Conservation (phyloP, 495 filamentous ascomycete species). For the Lichina pygmaea region DNA sequence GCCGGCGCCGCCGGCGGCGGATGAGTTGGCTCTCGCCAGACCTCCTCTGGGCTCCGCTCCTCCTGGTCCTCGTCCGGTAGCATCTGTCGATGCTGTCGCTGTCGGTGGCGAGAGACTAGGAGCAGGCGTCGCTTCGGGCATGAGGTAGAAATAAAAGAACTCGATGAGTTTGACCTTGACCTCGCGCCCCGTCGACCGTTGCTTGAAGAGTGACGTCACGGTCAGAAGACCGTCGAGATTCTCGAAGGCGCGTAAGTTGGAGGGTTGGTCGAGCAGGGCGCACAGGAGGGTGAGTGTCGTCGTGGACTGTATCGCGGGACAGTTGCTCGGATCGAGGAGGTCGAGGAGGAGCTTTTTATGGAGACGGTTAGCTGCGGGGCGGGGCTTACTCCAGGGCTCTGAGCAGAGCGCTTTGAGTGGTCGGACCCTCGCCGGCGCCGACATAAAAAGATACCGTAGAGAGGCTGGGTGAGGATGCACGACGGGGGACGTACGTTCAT, state of each 20-base stretch:
- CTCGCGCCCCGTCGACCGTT: conserved; percentile 48
- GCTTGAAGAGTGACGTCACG: conserved; percentile 81
- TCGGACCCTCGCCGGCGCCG: too few relatives aligned
- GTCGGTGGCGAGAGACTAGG: conserved; percentile 13
- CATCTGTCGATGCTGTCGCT: conserved; percentile 51
- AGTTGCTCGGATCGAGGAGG: conserved; percentile 79
- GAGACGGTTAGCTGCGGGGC: not conserved
- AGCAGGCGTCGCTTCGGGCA: conserved; percentile 41
- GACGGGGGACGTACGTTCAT: conserved; percentile 45
- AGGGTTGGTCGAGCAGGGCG: conserved; percentile 54
- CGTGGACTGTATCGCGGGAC: conserved; percentile 68
- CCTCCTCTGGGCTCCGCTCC: conserved; percentile 12
- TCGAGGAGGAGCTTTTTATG: conserved; percentile 47
- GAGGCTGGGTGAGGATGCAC: not conserved
- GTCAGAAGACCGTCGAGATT: conserved; percentile 76
- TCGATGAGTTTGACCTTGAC: conserved; percentile 86
- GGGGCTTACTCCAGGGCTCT: too few relatives aligned
- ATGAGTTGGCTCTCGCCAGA: conserved; percentile 6
- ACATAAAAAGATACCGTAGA: too few relatives aligned
- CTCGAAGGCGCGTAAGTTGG: conserved; percentile 79
- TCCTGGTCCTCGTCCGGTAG: conserved; percentile 20
- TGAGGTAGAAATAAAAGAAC: conserved; percentile 94
- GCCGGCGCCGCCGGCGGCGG: too few relatives aligned
- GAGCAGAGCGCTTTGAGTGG: too few relatives aligned
- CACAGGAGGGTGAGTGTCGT: conserved; percentile 76